These are phyloP conservation scores for Gastrolobium bilobum DNA, from an alignment of 306 rosid species.

Conservation along the genomic window DNA sequence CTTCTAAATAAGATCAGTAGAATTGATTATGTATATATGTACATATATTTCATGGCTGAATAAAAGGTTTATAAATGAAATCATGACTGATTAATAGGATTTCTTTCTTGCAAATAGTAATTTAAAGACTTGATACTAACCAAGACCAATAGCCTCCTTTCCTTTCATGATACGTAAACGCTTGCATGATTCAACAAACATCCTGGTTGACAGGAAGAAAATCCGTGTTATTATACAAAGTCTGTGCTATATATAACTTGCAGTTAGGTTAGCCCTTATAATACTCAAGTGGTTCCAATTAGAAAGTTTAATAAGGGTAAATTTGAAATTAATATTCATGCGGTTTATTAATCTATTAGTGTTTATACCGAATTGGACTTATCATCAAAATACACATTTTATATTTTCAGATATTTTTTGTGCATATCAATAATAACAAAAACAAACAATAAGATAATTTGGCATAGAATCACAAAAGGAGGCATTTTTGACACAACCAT, in stretches of 20 bases:
- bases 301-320: background rate
- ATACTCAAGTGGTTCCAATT: background rate
- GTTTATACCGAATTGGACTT: background rate
- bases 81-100: background rate
- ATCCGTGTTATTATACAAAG: constrained; percentile 8
- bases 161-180: constrained; percentile 96
- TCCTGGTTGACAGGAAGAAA: constrained; percentile 56
- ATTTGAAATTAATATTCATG: background rate
- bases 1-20: background rate
- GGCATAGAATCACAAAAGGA: background rate
- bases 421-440: background rate
- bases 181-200: constrained; percentile 97
- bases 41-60: background rate
- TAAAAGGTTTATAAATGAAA: background rate
- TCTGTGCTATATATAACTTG: background rate
- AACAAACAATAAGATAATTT: background rate
- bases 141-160: constrained; percentile 89
- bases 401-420: background rate
- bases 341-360: background rate
- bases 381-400: background rate
- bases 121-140: constrained; percentile 55
- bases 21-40: background rate
- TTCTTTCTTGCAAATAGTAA: constrained; percentile 4
- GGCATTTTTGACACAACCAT: background rate
- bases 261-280: background rate